A percentile compares a stretch with the other conserved stretches of the same genome.
Evolutionary conservation across 495 filamentous ascomycete species (phyloP).

Genomic region (Viridothelium virens): DNA sequence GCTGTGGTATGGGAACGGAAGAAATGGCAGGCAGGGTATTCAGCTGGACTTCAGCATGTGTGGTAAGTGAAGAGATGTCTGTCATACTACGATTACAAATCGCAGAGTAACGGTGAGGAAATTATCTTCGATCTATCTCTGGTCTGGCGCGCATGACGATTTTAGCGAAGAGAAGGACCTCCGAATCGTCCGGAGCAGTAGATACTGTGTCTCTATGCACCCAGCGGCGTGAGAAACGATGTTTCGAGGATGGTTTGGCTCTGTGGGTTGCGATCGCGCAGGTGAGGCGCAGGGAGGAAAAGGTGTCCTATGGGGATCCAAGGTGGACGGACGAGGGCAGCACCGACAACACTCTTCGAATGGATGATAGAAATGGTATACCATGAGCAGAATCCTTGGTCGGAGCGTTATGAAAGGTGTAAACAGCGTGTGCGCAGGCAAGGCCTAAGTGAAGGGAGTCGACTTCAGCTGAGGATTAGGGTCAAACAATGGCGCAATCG

Average conservation of each 20-base stretch:
- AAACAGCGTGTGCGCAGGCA: neutral
- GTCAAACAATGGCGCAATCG: slow-evolving; percentile 6
- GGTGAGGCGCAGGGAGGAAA: neutral
- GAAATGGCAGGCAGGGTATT: slow-evolving; percentile 55
- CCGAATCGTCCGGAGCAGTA: neutral
- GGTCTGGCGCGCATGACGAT: slow-evolving; percentile 9
- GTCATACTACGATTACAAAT: slow-evolving; percentile 73
- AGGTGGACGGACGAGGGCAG: neutral
- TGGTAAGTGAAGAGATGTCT: slow-evolving; percentile 60
- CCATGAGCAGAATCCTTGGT: neutral
- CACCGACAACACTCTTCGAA: slow-evolving; percentile 6
- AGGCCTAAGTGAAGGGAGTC: neutral
- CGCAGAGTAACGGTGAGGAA: slow-evolving; percentile 4
- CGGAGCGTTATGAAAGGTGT: neutral
- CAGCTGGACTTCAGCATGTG: slow-evolving; percentile 56
- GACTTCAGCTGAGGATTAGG: neutral
- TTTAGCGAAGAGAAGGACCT: neutral
- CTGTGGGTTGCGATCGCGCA: neutral
- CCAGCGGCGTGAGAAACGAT: neutral
- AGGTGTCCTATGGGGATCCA: neutral
- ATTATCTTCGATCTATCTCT: slow-evolving; percentile 12
- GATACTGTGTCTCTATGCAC: neutral
- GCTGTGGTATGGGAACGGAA: slow-evolving; percentile 45
- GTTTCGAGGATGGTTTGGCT: neutral
- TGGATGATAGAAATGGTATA: neutral